These are phyloP conservation scores for Bipolaris gigantea DNA, from an alignment of 2,329 filamentous ascomycete species.

Conservation along the genomic window DNA sequence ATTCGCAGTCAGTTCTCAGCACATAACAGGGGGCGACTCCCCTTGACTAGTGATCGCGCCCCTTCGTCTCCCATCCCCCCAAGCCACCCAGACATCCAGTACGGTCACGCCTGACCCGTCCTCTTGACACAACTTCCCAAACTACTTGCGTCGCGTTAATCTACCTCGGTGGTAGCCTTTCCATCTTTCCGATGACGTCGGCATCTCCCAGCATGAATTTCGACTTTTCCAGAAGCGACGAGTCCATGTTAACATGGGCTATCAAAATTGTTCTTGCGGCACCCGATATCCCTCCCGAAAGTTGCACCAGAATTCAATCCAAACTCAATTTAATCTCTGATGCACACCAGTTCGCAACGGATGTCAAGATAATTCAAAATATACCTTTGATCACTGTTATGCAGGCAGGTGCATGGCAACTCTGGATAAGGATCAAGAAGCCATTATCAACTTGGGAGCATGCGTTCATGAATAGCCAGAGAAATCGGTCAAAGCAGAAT, in stretches of 20 bases:
- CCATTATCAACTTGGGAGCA: not conserved
- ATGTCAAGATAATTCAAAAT: not conserved
- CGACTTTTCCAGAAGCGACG: not conserved
- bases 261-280: not conserved
- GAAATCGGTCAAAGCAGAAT: not conserved
- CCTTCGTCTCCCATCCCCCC: not conserved
- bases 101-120: not conserved
- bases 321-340: not conserved
- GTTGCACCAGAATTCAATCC: not conserved
- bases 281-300: not conserved
- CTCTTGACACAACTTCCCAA: not conserved
- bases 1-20: not conserved
- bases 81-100: not conserved
- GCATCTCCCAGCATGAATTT: not conserved
- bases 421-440: not conserved
- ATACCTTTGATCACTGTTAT: not conserved
- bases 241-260: not conserved
- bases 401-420: not conserved
- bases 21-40: not conserved
- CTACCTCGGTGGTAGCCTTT: not conserved
- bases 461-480: not conserved
- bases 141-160: not conserved
- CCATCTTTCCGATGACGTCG: not conserved
- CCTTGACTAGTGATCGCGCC: not conserved
- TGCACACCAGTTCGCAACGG: not conserved